These are phyloP conservation scores for Pythium plurisporium DNA, from an alignment of 352 stramenopile genomes.

Conservation along the genomic window DNA sequence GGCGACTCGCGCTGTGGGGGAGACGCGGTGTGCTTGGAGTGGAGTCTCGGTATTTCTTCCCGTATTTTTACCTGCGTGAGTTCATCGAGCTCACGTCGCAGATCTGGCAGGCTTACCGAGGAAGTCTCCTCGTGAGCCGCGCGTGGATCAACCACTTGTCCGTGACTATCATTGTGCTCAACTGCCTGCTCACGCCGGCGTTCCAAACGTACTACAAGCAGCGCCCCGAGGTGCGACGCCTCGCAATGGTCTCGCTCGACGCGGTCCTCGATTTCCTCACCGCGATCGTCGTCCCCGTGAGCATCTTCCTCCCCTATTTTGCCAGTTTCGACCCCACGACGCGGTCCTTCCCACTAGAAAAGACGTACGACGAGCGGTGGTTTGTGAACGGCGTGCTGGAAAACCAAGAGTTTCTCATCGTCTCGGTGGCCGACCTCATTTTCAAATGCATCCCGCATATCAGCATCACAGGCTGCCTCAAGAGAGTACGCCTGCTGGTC, in stretches of 20 bases:
- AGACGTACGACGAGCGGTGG: slow-evolving; percentile 35
- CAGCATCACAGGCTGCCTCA: slow-evolving; percentile 20
- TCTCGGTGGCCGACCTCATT: slow-evolving; percentile 15
- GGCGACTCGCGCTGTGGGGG: slow-evolving; percentile 7
- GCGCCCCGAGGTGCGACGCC: slow-evolving; percentile 10
- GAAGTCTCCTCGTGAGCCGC: slow-evolving; percentile 13
- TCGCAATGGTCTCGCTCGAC: slow-evolving; percentile 28
- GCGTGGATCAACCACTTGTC: slow-evolving; percentile 30
- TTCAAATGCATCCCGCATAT: slow-evolving; percentile 25
- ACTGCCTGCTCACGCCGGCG: slow-evolving; percentile 25
- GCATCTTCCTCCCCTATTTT: slow-evolving; percentile 33
- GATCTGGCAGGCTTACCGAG: slow-evolving; percentile 18
- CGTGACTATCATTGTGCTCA: slow-evolving; percentile 24
- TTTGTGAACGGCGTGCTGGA: slow-evolving; percentile 42
- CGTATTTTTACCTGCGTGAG: slow-evolving; percentile 20
- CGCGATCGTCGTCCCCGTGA: slow-evolving; percentile 28
- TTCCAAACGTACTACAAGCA: slow-evolving; percentile 19
- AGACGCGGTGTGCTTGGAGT: slow-evolving; percentile 15
- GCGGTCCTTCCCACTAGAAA: slow-evolving; percentile 24
- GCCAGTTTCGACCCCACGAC: slow-evolving; percentile 24
- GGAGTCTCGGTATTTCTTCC: slow-evolving; percentile 21
- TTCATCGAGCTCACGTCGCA: slow-evolving; percentile 19
- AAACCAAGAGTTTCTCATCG: slow-evolving; percentile 36
- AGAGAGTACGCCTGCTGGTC: slow-evolving; percentile 19
- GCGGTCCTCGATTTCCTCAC: slow-evolving; percentile 25